phyloP scores from a whole-genome alignment of 805 yeast species.

The Wickerhamomyces bisporus region DNA sequence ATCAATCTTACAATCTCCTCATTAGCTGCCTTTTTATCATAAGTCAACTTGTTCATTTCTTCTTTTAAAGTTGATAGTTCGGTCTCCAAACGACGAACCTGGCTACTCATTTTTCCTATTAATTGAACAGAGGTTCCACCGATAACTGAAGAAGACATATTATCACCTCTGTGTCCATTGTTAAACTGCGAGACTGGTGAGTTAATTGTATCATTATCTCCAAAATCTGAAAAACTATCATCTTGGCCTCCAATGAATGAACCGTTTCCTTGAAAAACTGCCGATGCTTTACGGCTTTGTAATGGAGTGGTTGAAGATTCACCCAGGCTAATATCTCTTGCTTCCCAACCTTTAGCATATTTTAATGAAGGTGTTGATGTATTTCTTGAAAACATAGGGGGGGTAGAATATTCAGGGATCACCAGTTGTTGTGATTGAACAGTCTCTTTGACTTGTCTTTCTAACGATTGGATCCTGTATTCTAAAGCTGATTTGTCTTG shows the following conservation, averaged over 20 bases:
- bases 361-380: conserved; percentile 18
- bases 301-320: conserved; percentile 45
- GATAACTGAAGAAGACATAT: conserved; percentile 9
- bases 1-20: conserved; percentile 58
- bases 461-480: conserved; percentile 14
- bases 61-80: conserved; percentile 65
- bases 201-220: conserved; percentile 10
- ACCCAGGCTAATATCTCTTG: conserved; percentile 34
- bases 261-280: conserved; percentile 4
- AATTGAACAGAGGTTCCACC: conserved; percentile 49
- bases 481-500: conserved; percentile 17
- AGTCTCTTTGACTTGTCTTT: conserved; percentile 13
- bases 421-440: conserved; percentile 15
- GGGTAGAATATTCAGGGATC: conserved; percentile 5
- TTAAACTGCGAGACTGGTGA: conserved; percentile 17
- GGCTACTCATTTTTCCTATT: conserved; percentile 69
- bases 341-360: conserved; percentile 22
- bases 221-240: conserved; percentile 9
- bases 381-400: background rate
- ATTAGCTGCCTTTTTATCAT: conserved; percentile 62
- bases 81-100: conserved; percentile 72
- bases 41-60: conserved; percentile 47
- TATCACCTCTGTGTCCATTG: conserved; percentile 12
- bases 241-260: conserved; percentile 11
- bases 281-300: conserved; percentile 22